Conservation (phyloP, 2,329 filamentous ascomycete genomes). For the Nannizzia gypsea region DNA sequence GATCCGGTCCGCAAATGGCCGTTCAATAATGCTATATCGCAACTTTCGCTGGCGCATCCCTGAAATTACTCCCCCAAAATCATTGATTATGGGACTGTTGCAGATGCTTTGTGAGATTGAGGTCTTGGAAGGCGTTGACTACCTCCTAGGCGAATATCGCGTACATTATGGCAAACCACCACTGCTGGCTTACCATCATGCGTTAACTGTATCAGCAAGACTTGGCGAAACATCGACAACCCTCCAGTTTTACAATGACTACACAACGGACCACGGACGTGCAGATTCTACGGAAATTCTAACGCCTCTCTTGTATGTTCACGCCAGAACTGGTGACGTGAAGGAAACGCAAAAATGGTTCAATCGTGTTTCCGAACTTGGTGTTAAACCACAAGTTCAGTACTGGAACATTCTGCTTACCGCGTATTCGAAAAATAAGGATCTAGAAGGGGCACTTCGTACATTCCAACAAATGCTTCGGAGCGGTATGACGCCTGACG, state of each 20-base stretch:
- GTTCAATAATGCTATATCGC: constrained; percentile 31
- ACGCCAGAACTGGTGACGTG: constrained; percentile 57
- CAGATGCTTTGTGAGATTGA: constrained; percentile 19
- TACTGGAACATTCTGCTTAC: constrained; percentile 71
- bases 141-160: constrained; percentile 32
- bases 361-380: constrained; percentile 48
- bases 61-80: constrained; percentile 14
- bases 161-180: constrained; percentile 24
- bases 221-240: constrained; percentile 37
- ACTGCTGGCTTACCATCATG: constrained; percentile 24
- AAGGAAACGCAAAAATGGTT: constrained; percentile 50
- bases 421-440: constrained; percentile 53
- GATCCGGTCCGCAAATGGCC: constrained; percentile 19
- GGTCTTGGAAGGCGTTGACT: constrained; percentile 27
- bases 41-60: constrained; percentile 28
- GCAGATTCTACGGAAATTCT: constrained; percentile 24
- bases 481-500: constrained; percentile 43
- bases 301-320: constrained; percentile 55
- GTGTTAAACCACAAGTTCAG: constrained; percentile 44
- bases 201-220: constrained; percentile 34
- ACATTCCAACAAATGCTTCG: constrained; percentile 51
- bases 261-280: constrained; percentile 27
- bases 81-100: constrained; percentile 21
- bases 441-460: constrained; percentile 54
- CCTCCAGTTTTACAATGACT: constrained; percentile 35